phyloP scores from a whole-genome alignment of 179 eudicot species.

The Spergularia azorica region DNA sequence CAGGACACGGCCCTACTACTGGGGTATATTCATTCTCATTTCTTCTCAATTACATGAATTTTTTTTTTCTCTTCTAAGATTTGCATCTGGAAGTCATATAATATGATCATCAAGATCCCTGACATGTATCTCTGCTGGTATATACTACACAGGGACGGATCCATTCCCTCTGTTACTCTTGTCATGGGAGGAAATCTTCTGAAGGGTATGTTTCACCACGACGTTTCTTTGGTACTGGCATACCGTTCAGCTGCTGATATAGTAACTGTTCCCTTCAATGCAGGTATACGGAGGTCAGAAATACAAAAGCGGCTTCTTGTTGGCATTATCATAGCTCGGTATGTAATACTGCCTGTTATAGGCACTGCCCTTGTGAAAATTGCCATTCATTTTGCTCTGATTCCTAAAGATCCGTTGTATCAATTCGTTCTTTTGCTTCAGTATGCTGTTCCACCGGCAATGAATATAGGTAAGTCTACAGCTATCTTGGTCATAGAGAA shows the following conservation, averaged over 20 bases:
- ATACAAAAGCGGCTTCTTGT: constrained; percentile 42
- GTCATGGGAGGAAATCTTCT: constrained; percentile 75
- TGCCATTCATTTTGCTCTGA: constrained; percentile 49
- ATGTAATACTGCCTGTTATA: constrained; percentile 53
- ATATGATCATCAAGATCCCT: neutral
- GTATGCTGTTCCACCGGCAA: constrained; percentile 79
- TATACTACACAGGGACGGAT: constrained; percentile 51
- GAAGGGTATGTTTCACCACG: constrained; percentile 43
- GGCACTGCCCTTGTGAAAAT: constrained; percentile 57
- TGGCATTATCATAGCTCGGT: constrained; percentile 56
- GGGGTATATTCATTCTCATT: constrained; percentile 44
- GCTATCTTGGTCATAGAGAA: too few species aligned
- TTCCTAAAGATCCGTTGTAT: constrained; percentile 58
- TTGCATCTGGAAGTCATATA: too few species aligned
- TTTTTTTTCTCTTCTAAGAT: too few species aligned
- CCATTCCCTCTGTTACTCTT: constrained; percentile 65
- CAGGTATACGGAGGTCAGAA: constrained; percentile 60
- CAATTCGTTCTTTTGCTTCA: constrained; percentile 76
- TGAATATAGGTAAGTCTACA: constrained; percentile 58
- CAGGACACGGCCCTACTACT: constrained; percentile 56
- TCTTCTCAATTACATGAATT: neutral
- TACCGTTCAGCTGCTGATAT: neutral
- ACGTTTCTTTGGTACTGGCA: neutral
- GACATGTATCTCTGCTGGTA: neutral
- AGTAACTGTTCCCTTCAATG: neutral